Percentiles rank a stretch among this genome's conserved stretches.
Evolutionary conservation across 352 stramenopile species (phyloP).

Genomic region (Pythium biforme): DNA sequence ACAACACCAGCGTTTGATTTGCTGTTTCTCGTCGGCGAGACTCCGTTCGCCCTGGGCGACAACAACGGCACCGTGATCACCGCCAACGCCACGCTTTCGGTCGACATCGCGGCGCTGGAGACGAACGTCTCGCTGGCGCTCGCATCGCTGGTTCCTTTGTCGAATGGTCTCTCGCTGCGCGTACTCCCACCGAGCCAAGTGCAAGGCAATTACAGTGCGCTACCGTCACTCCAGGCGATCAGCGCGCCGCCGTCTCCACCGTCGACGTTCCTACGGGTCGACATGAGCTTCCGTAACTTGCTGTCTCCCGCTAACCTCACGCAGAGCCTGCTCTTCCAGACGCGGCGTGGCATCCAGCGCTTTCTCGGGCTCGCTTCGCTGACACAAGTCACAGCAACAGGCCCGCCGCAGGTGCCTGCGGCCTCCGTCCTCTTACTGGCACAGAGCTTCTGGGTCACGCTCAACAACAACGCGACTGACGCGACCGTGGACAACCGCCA

Average conservation of each 20-base stretch:
- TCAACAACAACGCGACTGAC: constrained; percentile 19
- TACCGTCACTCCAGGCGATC: constrained; percentile 6
- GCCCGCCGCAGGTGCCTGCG: constrained; percentile 24
- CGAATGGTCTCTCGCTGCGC: neutral
- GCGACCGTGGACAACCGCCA: constrained; percentile 27
- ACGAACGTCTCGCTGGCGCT: neutral
- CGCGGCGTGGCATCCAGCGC: constrained; percentile 37
- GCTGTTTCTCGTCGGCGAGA: constrained; percentile 23
- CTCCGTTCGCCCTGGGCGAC: neutral
- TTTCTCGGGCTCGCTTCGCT: constrained; percentile 39
- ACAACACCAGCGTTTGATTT: constrained; percentile 14
- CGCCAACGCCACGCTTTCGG: neutral
- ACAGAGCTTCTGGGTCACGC: constrained; percentile 41
- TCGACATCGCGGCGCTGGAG: constrained; percentile 6
- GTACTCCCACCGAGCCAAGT: neutral
- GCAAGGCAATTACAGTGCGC: neutral
- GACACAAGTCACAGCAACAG: constrained; percentile 25
- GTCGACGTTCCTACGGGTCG: constrained; percentile 36
- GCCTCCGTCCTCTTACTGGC: constrained; percentile 41
- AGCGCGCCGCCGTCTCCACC: constrained; percentile 2
- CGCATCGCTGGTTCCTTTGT: neutral
- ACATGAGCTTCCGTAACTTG: constrained; percentile 46
- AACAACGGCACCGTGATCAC: neutral
- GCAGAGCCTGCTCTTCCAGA: constrained; percentile 46
- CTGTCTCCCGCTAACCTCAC: constrained; percentile 33